These are phyloP conservation scores for Cercospora nicotianae DNA, from an alignment of 2,329 filamentous ascomycete species.

Conservation along the genomic window DNA sequence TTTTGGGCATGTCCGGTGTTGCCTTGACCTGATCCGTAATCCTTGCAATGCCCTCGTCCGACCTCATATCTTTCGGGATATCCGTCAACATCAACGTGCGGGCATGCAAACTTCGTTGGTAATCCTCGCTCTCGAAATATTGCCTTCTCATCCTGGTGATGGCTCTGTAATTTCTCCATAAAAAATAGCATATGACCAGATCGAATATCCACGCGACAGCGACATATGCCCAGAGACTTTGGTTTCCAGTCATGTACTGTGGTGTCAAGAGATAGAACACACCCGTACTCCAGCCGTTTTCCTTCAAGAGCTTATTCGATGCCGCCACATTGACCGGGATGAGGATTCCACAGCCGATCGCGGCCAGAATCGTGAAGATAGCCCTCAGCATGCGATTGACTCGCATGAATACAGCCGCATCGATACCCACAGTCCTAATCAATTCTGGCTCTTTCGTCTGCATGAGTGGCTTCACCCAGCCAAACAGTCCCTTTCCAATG, in stretches of 20 bases:
- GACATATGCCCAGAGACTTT: conserved; percentile 60
- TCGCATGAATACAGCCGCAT: conserved; percentile 86
- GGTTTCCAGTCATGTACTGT: conserved; percentile 47
- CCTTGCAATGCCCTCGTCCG: conserved; percentile 82
- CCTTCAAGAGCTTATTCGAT: no score
- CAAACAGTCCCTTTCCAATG: conserved; percentile 80
- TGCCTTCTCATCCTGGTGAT: conserved; percentile 68
- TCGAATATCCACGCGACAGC: conserved; percentile 66
- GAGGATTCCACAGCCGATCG: conserved; percentile 74
- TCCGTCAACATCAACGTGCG: conserved; percentile 71
- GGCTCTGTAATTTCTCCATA: conserved; percentile 87
- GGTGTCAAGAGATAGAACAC: conserved; percentile 60
- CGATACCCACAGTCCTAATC: conserved; percentile 81
- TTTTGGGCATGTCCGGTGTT: conserved; percentile 74
- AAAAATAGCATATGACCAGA: conserved; percentile 71
- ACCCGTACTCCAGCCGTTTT: conserved; percentile 10
- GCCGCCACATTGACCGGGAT: conserved; percentile 68
- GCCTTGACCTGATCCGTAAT: conserved; percentile 80
- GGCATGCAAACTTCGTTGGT: conserved; percentile 82
- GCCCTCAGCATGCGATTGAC: conserved; percentile 90
- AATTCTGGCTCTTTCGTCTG: conserved; percentile 74
- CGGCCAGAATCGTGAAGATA: conserved; percentile 71
- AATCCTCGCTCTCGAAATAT: conserved; percentile 85
- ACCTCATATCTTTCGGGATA: conserved; percentile 71
- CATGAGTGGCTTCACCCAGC: conserved; percentile 80